phyloP scores from a whole-genome alignment of 2,329 filamentous ascomycete species.

The Cercospora janseana region DNA sequence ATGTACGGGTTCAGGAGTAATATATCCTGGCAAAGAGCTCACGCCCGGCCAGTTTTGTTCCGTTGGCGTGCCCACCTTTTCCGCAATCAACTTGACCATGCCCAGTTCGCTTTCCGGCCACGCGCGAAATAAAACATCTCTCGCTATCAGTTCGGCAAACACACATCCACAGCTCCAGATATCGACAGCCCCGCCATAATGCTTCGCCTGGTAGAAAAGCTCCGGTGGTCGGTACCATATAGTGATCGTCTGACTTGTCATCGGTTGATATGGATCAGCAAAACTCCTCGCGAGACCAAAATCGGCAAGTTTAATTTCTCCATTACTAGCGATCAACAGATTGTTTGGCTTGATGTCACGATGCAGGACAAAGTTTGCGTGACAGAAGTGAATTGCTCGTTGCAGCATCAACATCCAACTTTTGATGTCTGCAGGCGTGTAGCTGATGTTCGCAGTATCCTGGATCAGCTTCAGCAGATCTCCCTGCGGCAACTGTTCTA shows the following conservation, averaged over 20 bases:
- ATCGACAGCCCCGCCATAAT: slow-evolving; percentile 89
- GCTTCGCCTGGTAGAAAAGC: slow-evolving; percentile 82
- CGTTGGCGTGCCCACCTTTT: slow-evolving; percentile 82
- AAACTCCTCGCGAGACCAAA: slow-evolving; percentile 91
- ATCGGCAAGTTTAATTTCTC: slow-evolving; percentile 93
- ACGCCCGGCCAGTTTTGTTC: slow-evolving; percentile 97
- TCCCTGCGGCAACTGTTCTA: slow-evolving; percentile 90
- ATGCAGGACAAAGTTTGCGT: slow-evolving; percentile 89
- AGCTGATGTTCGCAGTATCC: slow-evolving; percentile 73
- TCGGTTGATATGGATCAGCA: slow-evolving; percentile 76
- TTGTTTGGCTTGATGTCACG: slow-evolving; percentile 99
- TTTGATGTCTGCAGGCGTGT: slow-evolving; percentile 88
- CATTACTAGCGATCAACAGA: slow-evolving; percentile 86
- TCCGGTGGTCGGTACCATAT: slow-evolving; percentile 96
- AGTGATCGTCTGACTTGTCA: slow-evolving; percentile 95
- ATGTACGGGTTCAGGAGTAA: slow-evolving; percentile 62
- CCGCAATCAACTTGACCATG: slow-evolving; percentile 79
- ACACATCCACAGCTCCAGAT: slow-evolving; percentile 92
- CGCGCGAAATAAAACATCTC: slow-evolving; percentile 68
- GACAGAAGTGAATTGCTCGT: slow-evolving; percentile 92
- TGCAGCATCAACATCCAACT: slow-evolving; percentile 98
- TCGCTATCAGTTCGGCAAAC: slow-evolving; percentile 83
- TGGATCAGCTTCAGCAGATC: slow-evolving; percentile 94
- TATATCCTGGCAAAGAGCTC: slow-evolving; percentile 72
- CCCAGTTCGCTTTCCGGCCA: slow-evolving; percentile 81